Evolutionary conservation across 2,329 filamentous ascomycete genomes (phyloP).

Genomic region (Colletotrichum tropicicola): DNA sequence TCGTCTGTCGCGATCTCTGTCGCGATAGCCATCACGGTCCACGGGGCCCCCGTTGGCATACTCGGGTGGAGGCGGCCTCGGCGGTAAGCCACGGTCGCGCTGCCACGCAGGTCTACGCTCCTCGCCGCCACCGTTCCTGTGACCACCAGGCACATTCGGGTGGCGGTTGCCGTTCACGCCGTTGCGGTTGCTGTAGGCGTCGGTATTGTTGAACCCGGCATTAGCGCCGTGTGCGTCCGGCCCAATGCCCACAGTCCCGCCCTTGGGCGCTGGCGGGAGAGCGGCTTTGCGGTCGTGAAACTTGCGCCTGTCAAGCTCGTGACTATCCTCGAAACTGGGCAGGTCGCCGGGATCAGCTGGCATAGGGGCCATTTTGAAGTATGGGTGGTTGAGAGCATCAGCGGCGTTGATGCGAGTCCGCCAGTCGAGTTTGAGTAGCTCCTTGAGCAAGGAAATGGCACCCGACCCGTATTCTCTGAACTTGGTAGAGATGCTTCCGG

Average conservation of each 20-base stretch:
- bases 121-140: constrained; percentile 41
- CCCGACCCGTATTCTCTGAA: constrained; percentile 80
- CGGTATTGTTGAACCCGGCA: constrained; percentile 59
- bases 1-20: constrained; percentile 39
- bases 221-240: constrained; percentile 57
- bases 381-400: constrained; percentile 91
- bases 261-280: constrained; percentile 89
- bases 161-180: constrained; percentile 58
- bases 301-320: constrained; percentile 94
- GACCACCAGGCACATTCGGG: constrained; percentile 42
- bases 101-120: constrained; percentile 64
- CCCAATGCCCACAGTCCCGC: constrained; percentile 87
- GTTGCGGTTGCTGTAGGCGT: constrained; percentile 58
- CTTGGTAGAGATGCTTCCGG: constrained; percentile 73
- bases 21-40: constrained; percentile 50
- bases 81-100: constrained; percentile 60
- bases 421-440: constrained; percentile 91
- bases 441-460: constrained; percentile 81
- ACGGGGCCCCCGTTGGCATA: constrained; percentile 42
- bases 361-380: constrained; percentile 82
- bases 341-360: constrained; percentile 87
- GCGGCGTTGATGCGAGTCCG: constrained; percentile 88
- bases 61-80: constrained; percentile 59
- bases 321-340: constrained; percentile 92
- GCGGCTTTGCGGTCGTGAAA: constrained; percentile 87